Percentiles rank a stretch among this genome's conserved stretches.
These are phyloP conservation scores for Endogone sp. DNA, from an alignment of 192 early-diverging fungal species.

Conservation along the genomic window DNA sequence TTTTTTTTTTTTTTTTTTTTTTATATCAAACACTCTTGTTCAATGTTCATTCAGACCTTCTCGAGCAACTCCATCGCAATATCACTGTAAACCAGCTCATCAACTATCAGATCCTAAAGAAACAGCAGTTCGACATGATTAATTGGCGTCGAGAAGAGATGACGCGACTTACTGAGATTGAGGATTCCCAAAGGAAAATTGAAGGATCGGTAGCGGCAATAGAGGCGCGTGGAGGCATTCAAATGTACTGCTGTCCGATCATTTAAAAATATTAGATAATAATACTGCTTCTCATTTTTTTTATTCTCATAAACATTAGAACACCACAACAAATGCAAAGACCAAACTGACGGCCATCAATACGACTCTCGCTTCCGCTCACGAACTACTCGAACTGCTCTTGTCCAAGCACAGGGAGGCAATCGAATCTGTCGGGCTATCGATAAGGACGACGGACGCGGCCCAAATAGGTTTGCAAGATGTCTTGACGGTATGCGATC, in stretches of 20 bases:
- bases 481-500: not conserved
- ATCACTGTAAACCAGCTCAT: slow-evolving; percentile 10
- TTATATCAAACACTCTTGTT: too few relatives aligned
- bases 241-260: too few relatives aligned
- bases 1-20: too few relatives aligned
- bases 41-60: not conserved
- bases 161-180: not conserved
- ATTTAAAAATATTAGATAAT: too few relatives aligned
- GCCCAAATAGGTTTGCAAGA: not conserved
- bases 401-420: not conserved
- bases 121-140: slow-evolving; percentile 2
- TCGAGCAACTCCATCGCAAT: slow-evolving; percentile 8
- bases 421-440: not conserved
- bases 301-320: too few relatives aligned
- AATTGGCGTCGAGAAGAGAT: not conserved
- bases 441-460: not conserved
- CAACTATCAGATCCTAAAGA: slow-evolving; percentile 7
- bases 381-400: not conserved
- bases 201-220: not conserved
- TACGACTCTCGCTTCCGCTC: not conserved
- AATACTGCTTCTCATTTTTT: too few relatives aligned
- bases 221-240: too few relatives aligned
- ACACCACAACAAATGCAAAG: not conserved
- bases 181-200: not conserved
- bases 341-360: not conserved